Conservation (phyloP, 2,329 filamentous ascomycete species). For the Xylaria sp. region DNA sequence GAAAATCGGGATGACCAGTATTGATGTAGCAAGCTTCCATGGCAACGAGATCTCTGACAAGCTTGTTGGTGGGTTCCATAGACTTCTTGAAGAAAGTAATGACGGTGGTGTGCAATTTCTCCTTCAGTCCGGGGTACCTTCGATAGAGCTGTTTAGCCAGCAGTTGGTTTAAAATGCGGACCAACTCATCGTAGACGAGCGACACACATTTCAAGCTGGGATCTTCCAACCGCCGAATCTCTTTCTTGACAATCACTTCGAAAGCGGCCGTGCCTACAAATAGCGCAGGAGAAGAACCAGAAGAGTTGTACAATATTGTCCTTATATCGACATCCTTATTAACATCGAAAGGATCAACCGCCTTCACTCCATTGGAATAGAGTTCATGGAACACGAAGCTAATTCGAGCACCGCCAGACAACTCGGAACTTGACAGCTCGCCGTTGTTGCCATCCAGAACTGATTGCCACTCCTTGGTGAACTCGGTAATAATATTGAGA, state of each 20-base stretch:
- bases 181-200: conserved; percentile 95
- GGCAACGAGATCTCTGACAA: conserved; percentile 88
- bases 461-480: conserved; percentile 96
- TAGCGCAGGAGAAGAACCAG: conserved; percentile 94
- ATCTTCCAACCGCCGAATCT: conserved; percentile 96
- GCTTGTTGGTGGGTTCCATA: conserved; percentile 98
- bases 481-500: conserved; percentile 98
- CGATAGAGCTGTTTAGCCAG: conserved; percentile 90
- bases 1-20: conserved; percentile 96
- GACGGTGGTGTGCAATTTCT: conserved; percentile 94
- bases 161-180: conserved; percentile 91
- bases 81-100: conserved; percentile 97
- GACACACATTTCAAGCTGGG: conserved; percentile 98
- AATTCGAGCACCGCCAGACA: conserved; percentile 97
- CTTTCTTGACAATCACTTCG: conserved; percentile 97
- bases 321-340: conserved; percentile 98
- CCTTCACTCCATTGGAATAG: conserved; percentile 97
- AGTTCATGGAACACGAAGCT: conserved; percentile 99
- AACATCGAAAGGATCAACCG: conserved; percentile 95
- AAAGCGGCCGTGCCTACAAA: conserved; percentile 99
- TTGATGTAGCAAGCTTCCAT: conserved; percentile 99
- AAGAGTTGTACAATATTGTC: conserved; percentile 97
- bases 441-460: conserved; percentile 97
- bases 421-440: conserved; percentile 91
- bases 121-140: conserved; percentile 92